Percentiles rank a stretch among this genome's conserved stretches.
These are phyloP conservation scores for Aureobasidium sp. DNA, from an alignment of 2,329 filamentous ascomycete species.

Conservation along the genomic window DNA sequence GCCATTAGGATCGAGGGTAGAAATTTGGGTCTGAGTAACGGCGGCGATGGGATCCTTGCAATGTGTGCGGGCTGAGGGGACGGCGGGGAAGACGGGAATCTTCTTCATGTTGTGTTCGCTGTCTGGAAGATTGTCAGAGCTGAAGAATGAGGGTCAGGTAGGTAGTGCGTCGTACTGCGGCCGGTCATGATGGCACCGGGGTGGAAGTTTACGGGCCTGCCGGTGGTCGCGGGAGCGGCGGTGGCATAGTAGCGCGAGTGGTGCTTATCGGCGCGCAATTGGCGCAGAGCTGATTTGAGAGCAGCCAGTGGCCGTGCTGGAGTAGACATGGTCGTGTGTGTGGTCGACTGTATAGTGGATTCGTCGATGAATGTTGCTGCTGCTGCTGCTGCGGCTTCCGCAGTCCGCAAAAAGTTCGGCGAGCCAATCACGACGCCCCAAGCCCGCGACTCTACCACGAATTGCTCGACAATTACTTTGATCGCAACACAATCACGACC, in stretches of 20 bases:
- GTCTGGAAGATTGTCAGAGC: constrained; percentile 10
- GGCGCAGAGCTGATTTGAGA: constrained; percentile 58
- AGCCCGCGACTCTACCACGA: neutral
- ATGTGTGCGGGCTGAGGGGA: constrained; percentile 47
- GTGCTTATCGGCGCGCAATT: constrained; percentile 38
- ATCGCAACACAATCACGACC: constrained; percentile 1
- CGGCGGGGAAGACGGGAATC: constrained; percentile 38
- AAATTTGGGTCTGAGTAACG: constrained; percentile 62
- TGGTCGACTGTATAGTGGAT: neutral
- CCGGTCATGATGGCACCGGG: constrained; percentile 19
- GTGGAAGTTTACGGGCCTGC: constrained; percentile 18
- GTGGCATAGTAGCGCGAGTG: constrained; percentile 19
- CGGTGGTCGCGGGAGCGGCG: constrained; percentile 36
- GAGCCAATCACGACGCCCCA: constrained; percentile 13
- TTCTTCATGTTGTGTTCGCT: constrained; percentile 21
- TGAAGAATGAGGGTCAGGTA: too few relatives aligned
- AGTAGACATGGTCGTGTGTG: constrained; percentile 45
- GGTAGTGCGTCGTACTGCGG: constrained; percentile 14
- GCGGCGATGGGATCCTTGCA: constrained; percentile 61
- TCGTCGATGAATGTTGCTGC: neutral
- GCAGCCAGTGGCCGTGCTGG: constrained; percentile 61
- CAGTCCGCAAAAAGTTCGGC: constrained; percentile 14
- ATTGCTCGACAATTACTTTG: neutral
- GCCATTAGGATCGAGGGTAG: constrained; percentile 74
- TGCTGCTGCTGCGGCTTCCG: constrained; percentile 11